A percentile compares a stretch with the other conserved stretches of the same genome.
These are phyloP conservation scores for Phytophthora nicotianae DNA, from an alignment of 352 stramenopile species.

Conservation along the genomic window DNA sequence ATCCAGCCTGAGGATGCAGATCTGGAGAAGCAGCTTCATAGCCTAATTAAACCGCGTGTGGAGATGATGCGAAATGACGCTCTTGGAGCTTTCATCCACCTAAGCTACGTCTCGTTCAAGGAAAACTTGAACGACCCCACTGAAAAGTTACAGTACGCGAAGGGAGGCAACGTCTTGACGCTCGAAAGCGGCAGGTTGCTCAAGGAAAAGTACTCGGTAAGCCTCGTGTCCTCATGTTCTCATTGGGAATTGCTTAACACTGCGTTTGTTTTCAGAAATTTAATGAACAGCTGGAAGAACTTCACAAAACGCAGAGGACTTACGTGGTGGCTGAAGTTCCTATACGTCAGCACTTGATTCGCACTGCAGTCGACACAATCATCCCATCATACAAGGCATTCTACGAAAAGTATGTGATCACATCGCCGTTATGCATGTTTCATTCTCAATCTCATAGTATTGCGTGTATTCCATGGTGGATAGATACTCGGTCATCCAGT, in stretches of 20 bases:
- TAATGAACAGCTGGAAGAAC: conserved; percentile 73
- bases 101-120: conserved; percentile 75
- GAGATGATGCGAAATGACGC: conserved; percentile 87
- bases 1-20: conserved; percentile 41
- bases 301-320: conserved; percentile 64
- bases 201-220: conserved; percentile 92
- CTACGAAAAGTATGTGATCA: conserved; percentile 81
- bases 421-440: neutral
- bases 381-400: conserved; percentile 91
- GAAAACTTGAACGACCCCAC: conserved; percentile 77
- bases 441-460: neutral
- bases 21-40: conserved; percentile 57
- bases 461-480: neutral
- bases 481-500: conserved; percentile 90
- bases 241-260: conserved; percentile 5
- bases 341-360: conserved; percentile 84
- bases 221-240: neutral
- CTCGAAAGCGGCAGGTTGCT: conserved; percentile 90
- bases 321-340: conserved; percentile 89
- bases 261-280: conserved; percentile 51
- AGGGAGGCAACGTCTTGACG: conserved; percentile 81
- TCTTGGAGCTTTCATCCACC: conserved; percentile 82
- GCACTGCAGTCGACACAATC: conserved; percentile 85
- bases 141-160: conserved; percentile 88
- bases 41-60: conserved; percentile 81